Base-by-base conservation (phyloP, 306 rosid genomes). In the Cicer yamashitae region DNA sequence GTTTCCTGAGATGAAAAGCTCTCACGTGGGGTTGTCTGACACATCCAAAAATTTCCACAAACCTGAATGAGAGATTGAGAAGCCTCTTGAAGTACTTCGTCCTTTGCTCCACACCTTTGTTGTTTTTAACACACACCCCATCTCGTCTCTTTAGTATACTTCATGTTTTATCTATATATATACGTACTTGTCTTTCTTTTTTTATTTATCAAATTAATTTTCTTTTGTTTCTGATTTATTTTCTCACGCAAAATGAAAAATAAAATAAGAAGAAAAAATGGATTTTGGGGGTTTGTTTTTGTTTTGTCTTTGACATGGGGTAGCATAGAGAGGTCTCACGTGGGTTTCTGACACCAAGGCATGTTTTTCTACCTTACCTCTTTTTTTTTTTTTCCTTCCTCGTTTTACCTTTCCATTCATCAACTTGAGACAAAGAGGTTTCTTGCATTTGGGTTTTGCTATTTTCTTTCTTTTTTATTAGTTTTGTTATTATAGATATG, bases 1-100 rank as follows among this genome's bases (percentile, higher is more conserved):
- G 77, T 80, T 77, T 77, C 83, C 81, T 61, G 82, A 77, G 69
- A 73, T n/a, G 66, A 52, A 62, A 67, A 83, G 71, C 70, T 79
- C 85, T 84, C 85, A 81, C 83, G 85, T 84, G 85, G 88, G 79
- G 81, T 57, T 81, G 88, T 82, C 88, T 85, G 88, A 85, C 88
- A 85, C 43, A 67, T 38, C 10, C 54, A 10, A 61, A 75, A 58
- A 11, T 11, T 71, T 17, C 37, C 67, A 20, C 82, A 59, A 44
- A 43, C 71, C 74, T 79, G 74, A 81, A 78, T 63, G 83, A 74
- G 70, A 73, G 69, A 72, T 50, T 34, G 61, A 71, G 79, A 71
- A 69, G 68, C 70, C 59, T 40, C 34, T 66, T 58, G 51, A 51
- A 38, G 75, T 69, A 61, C 84, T 40, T 73, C 69, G 78, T 75